These are phyloP conservation scores for Gossypium turneri DNA, from an alignment of 345 rosid genomes.

Conservation along the genomic window DNA sequence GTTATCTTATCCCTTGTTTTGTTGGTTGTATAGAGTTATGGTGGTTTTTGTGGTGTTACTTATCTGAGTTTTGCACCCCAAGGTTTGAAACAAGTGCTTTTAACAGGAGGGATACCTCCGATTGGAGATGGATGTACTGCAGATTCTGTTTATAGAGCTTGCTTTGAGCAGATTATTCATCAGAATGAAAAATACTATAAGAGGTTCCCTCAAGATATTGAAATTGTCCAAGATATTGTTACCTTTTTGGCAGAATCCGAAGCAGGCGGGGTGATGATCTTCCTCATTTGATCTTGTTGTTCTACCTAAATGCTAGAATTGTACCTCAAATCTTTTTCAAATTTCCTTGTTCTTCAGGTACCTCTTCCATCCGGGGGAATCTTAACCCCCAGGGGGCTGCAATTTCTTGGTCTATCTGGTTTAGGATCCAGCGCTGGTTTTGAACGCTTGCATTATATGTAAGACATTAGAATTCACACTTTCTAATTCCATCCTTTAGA, in stretches of 20 bases:
- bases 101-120: slow-evolving; percentile 95
- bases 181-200: slow-evolving; percentile 88
- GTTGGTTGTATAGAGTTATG: slow-evolving; percentile 59
- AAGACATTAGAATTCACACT: slow-evolving; percentile 25
- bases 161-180: slow-evolving; percentile 47
- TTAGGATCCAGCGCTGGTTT: slow-evolving; percentile 87
- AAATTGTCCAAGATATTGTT: slow-evolving; percentile 61
- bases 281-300: slow-evolving; percentile 4
- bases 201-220: slow-evolving; percentile 80
- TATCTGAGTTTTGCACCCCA: slow-evolving; percentile 85
- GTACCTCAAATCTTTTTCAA: neutral
- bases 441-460: slow-evolving; percentile 90
- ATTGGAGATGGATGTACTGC: slow-evolving; percentile 67
- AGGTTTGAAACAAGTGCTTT: slow-evolving; percentile 83
- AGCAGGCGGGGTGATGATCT: slow-evolving; percentile 71
- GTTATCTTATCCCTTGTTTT: neutral
- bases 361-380: slow-evolving; percentile 87
- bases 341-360: slow-evolving; percentile 41
- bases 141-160: slow-evolving; percentile 56
- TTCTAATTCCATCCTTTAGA: neutral
- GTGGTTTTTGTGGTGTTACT: slow-evolving; percentile 91
- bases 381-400: slow-evolving; percentile 75
- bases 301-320: neutral
- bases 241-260: slow-evolving; percentile 65
- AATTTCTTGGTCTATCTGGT: slow-evolving; percentile 74